Evolutionary conservation across 306 rosid genomes (phyloP).

Genomic region (Lathyrus oleraceus): DNA sequence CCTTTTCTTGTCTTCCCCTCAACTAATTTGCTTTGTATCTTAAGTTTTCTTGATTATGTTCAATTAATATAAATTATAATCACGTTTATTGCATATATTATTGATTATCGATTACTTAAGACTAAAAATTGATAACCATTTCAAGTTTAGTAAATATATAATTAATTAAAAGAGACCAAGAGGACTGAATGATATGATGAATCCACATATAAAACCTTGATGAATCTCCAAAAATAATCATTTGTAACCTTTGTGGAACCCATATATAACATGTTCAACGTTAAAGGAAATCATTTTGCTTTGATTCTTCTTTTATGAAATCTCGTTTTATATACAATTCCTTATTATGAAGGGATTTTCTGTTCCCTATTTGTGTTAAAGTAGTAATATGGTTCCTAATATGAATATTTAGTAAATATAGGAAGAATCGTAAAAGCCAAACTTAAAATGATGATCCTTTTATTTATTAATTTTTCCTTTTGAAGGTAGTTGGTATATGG

Average conservation of each 20-base stretch:
- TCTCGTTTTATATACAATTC: conserved; percentile 26
- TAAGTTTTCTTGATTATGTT: conserved; percentile 22
- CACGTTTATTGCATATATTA: conserved; percentile 21
- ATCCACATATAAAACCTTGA: conserved; percentile 40
- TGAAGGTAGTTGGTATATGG: background rate
- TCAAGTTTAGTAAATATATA: conserved; percentile 13
- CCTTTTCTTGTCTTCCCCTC: conserved; percentile 50
- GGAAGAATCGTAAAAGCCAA: conserved; percentile 18
- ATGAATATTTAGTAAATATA: conserved; percentile 33
- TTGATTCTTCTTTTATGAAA: conserved; percentile 6
- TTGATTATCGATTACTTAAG: background rate
- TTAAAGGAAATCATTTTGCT: conserved; percentile 38
- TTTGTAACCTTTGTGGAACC: conserved; percentile 41
- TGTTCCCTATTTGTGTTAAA: conserved; percentile 35
- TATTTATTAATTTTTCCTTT: background rate
- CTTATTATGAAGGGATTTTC: conserved; percentile 31
- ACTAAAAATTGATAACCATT: conserved; percentile 23
- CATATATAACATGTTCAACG: conserved; percentile 28
- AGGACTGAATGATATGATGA: conserved; percentile 34
- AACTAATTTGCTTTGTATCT: background rate
- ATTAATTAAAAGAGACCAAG: conserved; percentile 18
- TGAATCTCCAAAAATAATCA: conserved; percentile 30
- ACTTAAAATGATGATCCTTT: conserved; percentile 25
- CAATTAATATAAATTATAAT: background rate
- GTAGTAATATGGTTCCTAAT: background rate